These are phyloP conservation scores for Noccaea bulbosa DNA, from an alignment of 345 rosid species.

Conservation along the genomic window DNA sequence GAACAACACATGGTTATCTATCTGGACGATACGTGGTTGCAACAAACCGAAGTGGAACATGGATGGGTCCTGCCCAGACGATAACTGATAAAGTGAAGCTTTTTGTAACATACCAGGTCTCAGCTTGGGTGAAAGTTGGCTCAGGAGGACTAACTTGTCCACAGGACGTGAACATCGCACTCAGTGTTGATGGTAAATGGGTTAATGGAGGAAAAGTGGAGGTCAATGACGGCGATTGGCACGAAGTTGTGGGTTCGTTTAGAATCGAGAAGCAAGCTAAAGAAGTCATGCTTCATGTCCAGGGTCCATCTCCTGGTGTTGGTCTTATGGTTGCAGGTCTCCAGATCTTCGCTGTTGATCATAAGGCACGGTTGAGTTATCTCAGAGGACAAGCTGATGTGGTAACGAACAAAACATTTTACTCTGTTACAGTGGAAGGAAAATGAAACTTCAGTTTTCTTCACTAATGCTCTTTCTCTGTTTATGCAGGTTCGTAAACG, in stretches of 20 bases:
- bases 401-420: slow-evolving; percentile 47
- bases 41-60: slow-evolving; percentile 73
- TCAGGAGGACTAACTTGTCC: slow-evolving; percentile 51
- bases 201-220: slow-evolving; percentile 95
- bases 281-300: slow-evolving; percentile 78
- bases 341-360: slow-evolving; percentile 80
- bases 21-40: slow-evolving; percentile 75
- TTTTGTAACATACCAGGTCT: slow-evolving; percentile 84
- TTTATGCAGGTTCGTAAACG: slow-evolving; percentile 78
- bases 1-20: slow-evolving; percentile 59
- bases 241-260: slow-evolving; percentile 88
- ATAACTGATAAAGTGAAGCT: slow-evolving; percentile 79
- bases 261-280: slow-evolving; percentile 87
- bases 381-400: slow-evolving; percentile 65
- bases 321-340: slow-evolving; percentile 83
- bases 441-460: not conserved
- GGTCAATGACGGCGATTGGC: slow-evolving; percentile 73
- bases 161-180: slow-evolving; percentile 84
- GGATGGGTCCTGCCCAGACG: slow-evolving; percentile 99
- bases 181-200: slow-evolving; percentile 87
- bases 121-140: slow-evolving; percentile 91
- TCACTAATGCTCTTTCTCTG: too few relatives aligned
- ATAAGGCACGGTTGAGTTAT: slow-evolving; percentile 60
- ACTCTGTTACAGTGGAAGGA: not conserved
- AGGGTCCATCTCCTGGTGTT: slow-evolving; percentile 83